Percentiles rank a stretch among this genome's conserved stretches.
Evolutionary conservation across 345 rosid species (phyloP).

Genomic region (Eucalyptus guilfoylei): DNA sequence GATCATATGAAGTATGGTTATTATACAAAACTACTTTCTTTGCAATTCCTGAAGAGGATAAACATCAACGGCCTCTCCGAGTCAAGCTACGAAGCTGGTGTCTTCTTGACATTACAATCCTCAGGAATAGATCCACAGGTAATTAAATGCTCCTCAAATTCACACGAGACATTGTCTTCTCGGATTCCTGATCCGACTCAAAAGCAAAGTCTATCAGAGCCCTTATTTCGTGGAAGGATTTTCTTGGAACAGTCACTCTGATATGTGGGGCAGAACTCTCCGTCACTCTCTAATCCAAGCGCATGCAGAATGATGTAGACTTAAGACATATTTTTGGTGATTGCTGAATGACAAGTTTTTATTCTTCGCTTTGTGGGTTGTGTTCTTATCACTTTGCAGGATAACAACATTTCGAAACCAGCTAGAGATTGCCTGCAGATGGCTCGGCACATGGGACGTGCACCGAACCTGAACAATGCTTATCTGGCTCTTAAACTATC

Average conservation of each 20-base stretch:
- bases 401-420: no score
- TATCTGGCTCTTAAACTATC: no score
- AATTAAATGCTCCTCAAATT: background rate
- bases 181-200: rapidly evolving
- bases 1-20: slow-evolving; percentile 55
- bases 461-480: no score
- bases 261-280: background rate
- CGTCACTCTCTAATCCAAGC: rapidly evolving
- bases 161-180: background rate
- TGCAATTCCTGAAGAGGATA: slow-evolving; percentile 24
- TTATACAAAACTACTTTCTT: slow-evolving; percentile 21
- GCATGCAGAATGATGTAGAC: no score
- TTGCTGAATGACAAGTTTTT: rapidly evolving
- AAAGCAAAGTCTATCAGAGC: background rate
- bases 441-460: no score
- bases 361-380: no score
- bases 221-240: background rate
- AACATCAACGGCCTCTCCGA: slow-evolving; percentile 15
- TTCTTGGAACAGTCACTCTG: rapidly evolving
- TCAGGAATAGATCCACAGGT: slow-evolving; percentile 37
- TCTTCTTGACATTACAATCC: slow-evolving; percentile 52
- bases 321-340: no score
- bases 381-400: no score
- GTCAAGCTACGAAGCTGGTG: slow-evolving; percentile 54
- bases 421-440: no score